Percentiles rank a stretch among this genome's conserved stretches.
These are phyloP conservation scores for Tetratostichococcus sp. DNA, from an alignment of 139 green algal genomes.

Conservation along the genomic window DNA sequence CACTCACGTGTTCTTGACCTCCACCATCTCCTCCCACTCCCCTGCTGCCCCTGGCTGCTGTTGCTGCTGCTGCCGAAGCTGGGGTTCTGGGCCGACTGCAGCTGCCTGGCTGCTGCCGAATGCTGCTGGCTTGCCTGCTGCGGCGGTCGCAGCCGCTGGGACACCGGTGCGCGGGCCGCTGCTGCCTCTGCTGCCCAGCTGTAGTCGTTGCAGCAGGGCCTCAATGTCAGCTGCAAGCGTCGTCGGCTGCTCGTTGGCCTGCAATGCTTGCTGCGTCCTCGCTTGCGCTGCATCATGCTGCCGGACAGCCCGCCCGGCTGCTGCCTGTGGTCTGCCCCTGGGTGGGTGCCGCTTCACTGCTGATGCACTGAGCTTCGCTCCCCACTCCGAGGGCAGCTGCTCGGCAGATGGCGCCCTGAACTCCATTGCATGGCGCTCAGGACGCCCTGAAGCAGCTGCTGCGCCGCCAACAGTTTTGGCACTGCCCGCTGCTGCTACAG, in stretches of 20 bases:
- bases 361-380: neutral
- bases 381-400: neutral
- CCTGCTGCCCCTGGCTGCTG: neutral
- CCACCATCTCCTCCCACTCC: constrained; percentile 52
- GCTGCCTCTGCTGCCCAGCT: neutral
- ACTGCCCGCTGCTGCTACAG: too few relatives aligned
- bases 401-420: too few relatives aligned
- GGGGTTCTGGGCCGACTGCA: too few relatives aligned
- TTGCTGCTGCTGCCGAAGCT: neutral
- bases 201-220: constrained; percentile 8
- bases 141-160: too few relatives aligned
- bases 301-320: neutral
- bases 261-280: neutral
- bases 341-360: neutral
- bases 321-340: neutral
- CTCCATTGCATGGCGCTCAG: neutral
- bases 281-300: neutral
- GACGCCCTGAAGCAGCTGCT: too few relatives aligned
- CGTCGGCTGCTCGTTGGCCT: neutral
- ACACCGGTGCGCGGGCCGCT: too few relatives aligned
- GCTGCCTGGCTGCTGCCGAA: too few relatives aligned
- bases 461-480: too few relatives aligned
- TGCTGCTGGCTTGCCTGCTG: too few relatives aligned
- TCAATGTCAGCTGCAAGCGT: neutral
- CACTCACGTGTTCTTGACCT: constrained; percentile 70